Evolutionary conservation across 1,284 basidiomycete genomes (phyloP), one percentile per base, ranked within the genome.

Genomic region (Singerocomus inundabilis): DNA sequence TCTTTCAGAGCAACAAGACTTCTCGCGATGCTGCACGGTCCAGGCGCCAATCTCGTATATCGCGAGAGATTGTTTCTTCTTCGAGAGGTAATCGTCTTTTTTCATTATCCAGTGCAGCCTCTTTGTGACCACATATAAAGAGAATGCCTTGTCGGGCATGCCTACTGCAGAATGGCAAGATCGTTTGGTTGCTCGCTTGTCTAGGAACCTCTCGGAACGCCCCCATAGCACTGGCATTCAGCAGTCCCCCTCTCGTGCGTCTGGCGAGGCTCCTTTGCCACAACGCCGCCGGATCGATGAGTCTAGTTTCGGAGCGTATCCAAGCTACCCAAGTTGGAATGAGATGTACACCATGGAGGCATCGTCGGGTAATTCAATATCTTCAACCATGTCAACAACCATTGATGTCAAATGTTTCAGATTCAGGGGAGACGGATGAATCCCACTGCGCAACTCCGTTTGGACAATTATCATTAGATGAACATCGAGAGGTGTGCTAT

Each of bases 131-230:
- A 49, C 35, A 52, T 32, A 24, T 44, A 33, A 52, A 88, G 85
- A 85, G 60, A 75, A 78, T 33, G 73, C 76, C 6, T 72, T 81
- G 42, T 78, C 82, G 21, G 77, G 81, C 15, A 75, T 80, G 11
- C 86, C 87, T 10, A 88, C 84, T 1, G 70, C 78, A 51, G 85
- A 89, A 61, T 90, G 87, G 87, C 87, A 90, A 63, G 85, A 89
- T 41, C 80, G 77, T 45, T 71, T 89, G 16, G 78, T 80, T 25
- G 72, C 73, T 53, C 76, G 75, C n/a, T 67, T 86, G 46, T 72
- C 75, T 13, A 68, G 69, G 44, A 63, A 69, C 46, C 49, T 53
- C 25, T 30, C 18, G 16, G 64, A 53, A 37, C 46, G 10, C n/a
- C 29, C 49, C 44, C 59, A 46, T 36, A 53, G 54, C 50, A 48